phyloP scores from a whole-genome alignment of 805 yeast species.

The Zygoascus biomembranicola region DNA sequence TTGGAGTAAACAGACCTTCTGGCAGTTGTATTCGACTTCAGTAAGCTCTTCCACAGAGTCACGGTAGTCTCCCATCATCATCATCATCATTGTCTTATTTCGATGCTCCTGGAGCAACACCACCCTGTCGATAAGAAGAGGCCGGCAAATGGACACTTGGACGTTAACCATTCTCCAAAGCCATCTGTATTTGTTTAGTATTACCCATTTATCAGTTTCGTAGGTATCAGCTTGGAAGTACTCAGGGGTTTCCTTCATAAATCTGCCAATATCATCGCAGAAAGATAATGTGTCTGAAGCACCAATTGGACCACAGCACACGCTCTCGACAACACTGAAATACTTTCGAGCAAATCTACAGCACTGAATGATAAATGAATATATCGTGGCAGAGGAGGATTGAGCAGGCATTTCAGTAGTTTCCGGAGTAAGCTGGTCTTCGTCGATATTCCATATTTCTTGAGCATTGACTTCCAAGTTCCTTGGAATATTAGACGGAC shows the following conservation, averaged over 20 bases:
- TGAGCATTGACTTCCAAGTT: conserved; percentile 40
- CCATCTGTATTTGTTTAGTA: background rate
- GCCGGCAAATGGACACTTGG: background rate
- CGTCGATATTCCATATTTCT: conserved; percentile 44
- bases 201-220: background rate
- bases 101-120: background rate
- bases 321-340: conserved; percentile 39
- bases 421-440: conserved; percentile 30
- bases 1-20: background rate
- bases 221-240: conserved; percentile 36
- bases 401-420: conserved; percentile 19
- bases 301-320: conserved; percentile 40
- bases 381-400: conserved; percentile 39
- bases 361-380: conserved; percentile 51
- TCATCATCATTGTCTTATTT: background rate
- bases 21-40: background rate
- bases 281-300: conserved; percentile 43
- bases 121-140: background rate
- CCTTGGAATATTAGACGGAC: conserved; percentile 50
- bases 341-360: conserved; percentile 42
- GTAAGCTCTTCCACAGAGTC: background rate
- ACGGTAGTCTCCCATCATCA: background rate
- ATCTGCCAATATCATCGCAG: conserved; percentile 36
- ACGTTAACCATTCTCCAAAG: background rate
- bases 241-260: conserved; percentile 37